A percentile compares a stretch with the other conserved stretches of the same genome.
Conservation (phyloP, 345 rosid species). For the Hibiscus trionum region DNA sequence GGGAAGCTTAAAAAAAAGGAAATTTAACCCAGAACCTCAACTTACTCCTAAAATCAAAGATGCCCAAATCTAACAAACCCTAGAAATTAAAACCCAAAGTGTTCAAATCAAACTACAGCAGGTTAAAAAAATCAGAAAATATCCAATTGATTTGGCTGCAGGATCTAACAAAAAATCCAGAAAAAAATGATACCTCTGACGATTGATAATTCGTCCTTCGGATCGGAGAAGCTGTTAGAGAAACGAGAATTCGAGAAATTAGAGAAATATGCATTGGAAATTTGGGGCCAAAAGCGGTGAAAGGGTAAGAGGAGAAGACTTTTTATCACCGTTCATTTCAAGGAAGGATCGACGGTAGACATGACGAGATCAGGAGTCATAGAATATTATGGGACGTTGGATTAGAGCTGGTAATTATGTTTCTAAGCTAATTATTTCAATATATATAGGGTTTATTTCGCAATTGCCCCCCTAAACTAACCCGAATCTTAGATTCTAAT, state of each 20-base stretch:
- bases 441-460: too few species aligned
- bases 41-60: background rate
- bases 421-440: too few species aligned
- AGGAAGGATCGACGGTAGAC: background rate
- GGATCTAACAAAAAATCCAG: background rate
- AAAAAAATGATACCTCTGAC: background rate
- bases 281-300: background rate
- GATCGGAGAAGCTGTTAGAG: background rate
- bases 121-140: background rate
- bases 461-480: too few species aligned
- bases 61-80: slow-evolving; percentile 5
- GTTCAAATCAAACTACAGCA: background rate
- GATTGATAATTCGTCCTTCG: background rate
- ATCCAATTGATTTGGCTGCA: background rate
- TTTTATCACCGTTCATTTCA: background rate
- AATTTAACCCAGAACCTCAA: slow-evolving; percentile 5
- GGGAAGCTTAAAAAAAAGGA: background rate
- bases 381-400: background rate
- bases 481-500: too few species aligned
- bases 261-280: background rate
- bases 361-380: background rate
- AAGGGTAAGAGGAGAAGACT: background rate
- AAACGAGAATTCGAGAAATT: background rate
- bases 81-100: background rate
- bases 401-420: background rate